Evolutionary conservation across 1,284 basidiomycete species (phyloP), one percentile per base, ranked within the genome.

Genomic region (Athelia psychrophila): DNA sequence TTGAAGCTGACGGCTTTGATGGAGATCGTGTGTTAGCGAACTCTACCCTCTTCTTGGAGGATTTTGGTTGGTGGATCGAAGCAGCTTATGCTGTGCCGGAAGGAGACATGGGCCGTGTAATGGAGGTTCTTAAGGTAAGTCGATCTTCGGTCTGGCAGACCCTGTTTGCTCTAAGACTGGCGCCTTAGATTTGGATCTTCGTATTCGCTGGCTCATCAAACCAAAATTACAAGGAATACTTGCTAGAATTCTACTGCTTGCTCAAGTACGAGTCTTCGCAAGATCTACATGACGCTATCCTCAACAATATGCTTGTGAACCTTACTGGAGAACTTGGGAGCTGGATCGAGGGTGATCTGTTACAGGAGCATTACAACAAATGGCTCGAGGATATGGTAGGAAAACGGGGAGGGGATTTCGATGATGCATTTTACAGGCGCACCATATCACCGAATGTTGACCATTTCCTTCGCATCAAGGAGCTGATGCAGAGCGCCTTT

Each of bases 271-370:
- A 56, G 19, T 40, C 51, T 8, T 48, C 50, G 3, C n/a, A 35
- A 32, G 33, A 47, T 30, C 47, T 56, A 3, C 27, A 27, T 18
- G 30, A 49, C 22, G 55, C 55, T 2, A 48, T 56, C 12, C 36
- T 54, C 24, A 47, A 56, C 20, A 56, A 56, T 30, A 47, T 51
- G 47, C 51, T 56, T 2, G 47, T 56, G 22, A 56, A 56, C 42
- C 32, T 50, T 22, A 49, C 40, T 1, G 54, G 51, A 13, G 18
- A 46, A 20, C 38, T 47, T 19, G 55, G 55, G 16, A 49, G 51
- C 22, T 54, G 47, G 23, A 49, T 54, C 13, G 49, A 51, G 13
- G 47, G 47, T 8, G 55, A 56, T 30, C 45, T 51, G 5, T 27
- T 51, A 12, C 53, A 56, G 25, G 55, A 56, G 35, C 55, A 56